phyloP scores from a whole-genome alignment of 306 rosid genomes.

The Citrullus mucosospermus region DNA sequence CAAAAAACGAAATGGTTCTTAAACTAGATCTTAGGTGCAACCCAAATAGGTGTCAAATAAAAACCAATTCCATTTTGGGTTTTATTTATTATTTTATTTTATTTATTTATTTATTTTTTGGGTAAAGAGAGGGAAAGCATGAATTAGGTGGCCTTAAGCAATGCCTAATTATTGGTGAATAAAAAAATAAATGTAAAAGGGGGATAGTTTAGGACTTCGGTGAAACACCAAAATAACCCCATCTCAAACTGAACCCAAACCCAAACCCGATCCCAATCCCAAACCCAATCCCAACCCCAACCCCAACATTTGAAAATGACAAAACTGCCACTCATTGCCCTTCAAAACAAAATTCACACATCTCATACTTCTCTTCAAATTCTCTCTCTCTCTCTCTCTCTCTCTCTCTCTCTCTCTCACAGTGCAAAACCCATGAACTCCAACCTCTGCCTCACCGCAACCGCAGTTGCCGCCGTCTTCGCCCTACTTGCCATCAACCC shows the following conservation, averaged over 20 bases:
- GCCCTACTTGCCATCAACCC: slow-evolving; percentile 5
- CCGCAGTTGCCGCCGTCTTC: slow-evolving; percentile 4
- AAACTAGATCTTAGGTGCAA: too few species aligned
- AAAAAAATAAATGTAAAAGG: too few species aligned
- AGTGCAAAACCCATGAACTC: slow-evolving; percentile 2
- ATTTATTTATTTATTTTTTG: too few species aligned
- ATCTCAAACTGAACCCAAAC: not conserved
- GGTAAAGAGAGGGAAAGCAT: too few species aligned
- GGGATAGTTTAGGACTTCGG: too few species aligned
- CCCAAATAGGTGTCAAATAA: too few species aligned
- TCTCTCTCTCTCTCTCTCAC: not conserved
- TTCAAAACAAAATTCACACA: not conserved
- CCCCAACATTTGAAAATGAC: not conserved
- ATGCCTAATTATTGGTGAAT: too few species aligned
- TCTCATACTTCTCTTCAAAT: not conserved
- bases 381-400: not conserved
- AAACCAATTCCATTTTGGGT: too few species aligned
- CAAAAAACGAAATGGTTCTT: too few species aligned
- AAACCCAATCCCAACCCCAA: not conserved
- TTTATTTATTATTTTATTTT: too few species aligned
- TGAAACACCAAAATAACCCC: not conserved
- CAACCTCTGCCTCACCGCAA: slow-evolving; percentile 7
- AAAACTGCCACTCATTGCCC: not conserved
- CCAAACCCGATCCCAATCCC: not conserved
- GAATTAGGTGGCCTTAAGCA: too few species aligned